Evolutionary conservation across 2,329 filamentous ascomycete genomes (phyloP).

Genomic region (Hypomyces rosellus): DNA sequence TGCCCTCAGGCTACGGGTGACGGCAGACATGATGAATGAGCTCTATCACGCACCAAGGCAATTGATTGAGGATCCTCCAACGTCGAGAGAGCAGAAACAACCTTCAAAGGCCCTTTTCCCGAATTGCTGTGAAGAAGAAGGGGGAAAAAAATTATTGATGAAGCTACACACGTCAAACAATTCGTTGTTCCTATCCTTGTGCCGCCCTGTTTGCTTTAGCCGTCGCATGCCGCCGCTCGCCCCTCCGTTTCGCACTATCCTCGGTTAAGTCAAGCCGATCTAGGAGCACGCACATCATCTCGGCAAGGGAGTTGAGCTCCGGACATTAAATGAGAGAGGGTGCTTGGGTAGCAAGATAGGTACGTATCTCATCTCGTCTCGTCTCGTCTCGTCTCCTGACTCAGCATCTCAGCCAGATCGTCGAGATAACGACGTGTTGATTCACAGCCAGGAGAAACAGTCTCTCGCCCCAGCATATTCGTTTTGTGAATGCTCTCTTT

Average conservation of each 20-base stretch:
- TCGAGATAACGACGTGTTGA: no score
- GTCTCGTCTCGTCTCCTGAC: constrained; percentile 1
- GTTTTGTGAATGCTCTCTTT: no score
- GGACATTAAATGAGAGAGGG: no score
- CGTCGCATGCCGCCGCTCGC: constrained; percentile 8
- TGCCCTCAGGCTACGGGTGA: constrained; percentile 48
- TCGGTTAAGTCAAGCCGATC: constrained; percentile 11
- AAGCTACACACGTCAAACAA: no score
- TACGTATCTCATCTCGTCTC: no score
- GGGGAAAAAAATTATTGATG: neutral
- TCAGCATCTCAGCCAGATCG: no score
- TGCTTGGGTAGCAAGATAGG: no score
- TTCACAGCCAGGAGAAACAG: no score
- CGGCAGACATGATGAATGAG: constrained; percentile 43
- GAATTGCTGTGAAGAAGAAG: neutral
- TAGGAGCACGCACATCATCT: constrained; percentile 2
- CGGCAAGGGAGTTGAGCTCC: no score
- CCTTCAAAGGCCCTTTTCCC: neutral
- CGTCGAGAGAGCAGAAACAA: neutral
- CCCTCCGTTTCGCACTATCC: constrained; percentile 4
- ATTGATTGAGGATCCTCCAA: neutral
- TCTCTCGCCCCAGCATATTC: no score
- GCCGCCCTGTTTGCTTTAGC: neutral
- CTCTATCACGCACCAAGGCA: neutral
- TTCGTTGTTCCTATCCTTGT: no score